Evolutionary conservation across 495 filamentous ascomycete species (phyloP), one percentile per base, ranked within the genome.

Genomic region (Talaromyces adpressus): DNA sequence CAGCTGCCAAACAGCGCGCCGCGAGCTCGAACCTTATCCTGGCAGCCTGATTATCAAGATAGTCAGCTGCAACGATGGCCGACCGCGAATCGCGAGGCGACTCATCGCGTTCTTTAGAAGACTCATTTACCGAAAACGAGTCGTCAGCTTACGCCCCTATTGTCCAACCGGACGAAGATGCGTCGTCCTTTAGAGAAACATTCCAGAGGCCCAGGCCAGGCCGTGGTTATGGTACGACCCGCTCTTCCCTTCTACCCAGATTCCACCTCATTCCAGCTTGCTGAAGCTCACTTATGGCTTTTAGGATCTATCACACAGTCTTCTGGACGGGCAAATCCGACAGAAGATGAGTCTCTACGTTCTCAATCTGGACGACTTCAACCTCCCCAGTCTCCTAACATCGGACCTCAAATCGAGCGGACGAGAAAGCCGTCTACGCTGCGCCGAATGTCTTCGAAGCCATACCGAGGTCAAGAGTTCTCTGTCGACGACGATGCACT

Each of bases 401-500:
- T 83, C n/a, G 83, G 84, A 51, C 78, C 86, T 58, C 81, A 81
- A 65, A 67, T 64, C 14, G 75, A 80, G 64, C 84, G 81, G 64
- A 79, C 85, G n/a, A 87, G 85, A 69, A 92, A 91, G 70, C 91
- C 90, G 12, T 70, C 81, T 23, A 83, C 92, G 73, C 70, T 84
- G 51, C 88, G 90, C 59, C 84, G 90, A 56, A 80, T 86, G 65
- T 91, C 91, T 30, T 89, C 89, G n/a, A 88, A 86, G 67, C 92
- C 91, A 18, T 86, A 93, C 66, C 87, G 88, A 65, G 89, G 92
- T 14, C 91, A 91, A 71, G 85, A 91, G 65, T 99, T 97, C 73
- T 97, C 93, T 8, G 92, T 91, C 22, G 94, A 99, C 68, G 94
- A 99, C 73, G 92, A 90, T 72, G 82, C 88, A 23, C 81, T 84